Evolutionary conservation across 306 rosid genomes (phyloP).

Genomic region (Cotoneaster glaucophyllus): DNA sequence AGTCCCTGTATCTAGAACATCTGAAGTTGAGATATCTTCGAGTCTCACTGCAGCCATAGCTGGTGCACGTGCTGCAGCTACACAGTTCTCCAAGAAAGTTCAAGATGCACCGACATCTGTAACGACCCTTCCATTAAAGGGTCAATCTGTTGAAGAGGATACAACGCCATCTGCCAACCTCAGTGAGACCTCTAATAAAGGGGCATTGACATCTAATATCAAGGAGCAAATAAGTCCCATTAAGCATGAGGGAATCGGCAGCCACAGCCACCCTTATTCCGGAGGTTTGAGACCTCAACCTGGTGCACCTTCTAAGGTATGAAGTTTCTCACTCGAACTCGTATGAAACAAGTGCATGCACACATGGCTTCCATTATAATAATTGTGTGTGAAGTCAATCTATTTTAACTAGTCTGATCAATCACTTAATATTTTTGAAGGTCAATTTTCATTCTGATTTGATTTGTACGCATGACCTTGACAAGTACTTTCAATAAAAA

Average conservation of each 20-base stretch:
- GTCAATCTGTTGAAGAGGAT: constrained; percentile 18
- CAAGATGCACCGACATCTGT: constrained; percentile 8
- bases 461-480: not conserved
- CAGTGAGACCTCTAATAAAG: constrained; percentile 11
- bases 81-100: constrained; percentile 63
- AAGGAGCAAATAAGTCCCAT: constrained; percentile 19
- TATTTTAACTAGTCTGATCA: not conserved
- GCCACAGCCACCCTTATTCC: constrained; percentile 12
- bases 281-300: constrained; percentile 23
- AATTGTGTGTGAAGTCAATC: not conserved
- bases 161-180: constrained; percentile 13
- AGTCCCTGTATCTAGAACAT: constrained; percentile 27
- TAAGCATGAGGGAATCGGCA: constrained; percentile 28
- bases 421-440: not conserved
- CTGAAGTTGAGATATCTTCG: constrained; percentile 54
- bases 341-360: not conserved
- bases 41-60: constrained; percentile 65
- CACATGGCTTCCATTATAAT: not conserved
- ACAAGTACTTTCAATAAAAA: not conserved
- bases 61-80: constrained; percentile 86
- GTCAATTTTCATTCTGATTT: not conserved
- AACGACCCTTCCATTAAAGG: constrained; percentile 17
- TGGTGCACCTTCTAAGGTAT: constrained; percentile 53
- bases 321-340: not conserved
- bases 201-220: constrained; percentile 12